Percentiles rank a stretch among this genome's conserved stretches.
Evolutionary conservation across 352 stramenopile species (phyloP).

Genomic region (Globisporangium cederbergense): DNA sequence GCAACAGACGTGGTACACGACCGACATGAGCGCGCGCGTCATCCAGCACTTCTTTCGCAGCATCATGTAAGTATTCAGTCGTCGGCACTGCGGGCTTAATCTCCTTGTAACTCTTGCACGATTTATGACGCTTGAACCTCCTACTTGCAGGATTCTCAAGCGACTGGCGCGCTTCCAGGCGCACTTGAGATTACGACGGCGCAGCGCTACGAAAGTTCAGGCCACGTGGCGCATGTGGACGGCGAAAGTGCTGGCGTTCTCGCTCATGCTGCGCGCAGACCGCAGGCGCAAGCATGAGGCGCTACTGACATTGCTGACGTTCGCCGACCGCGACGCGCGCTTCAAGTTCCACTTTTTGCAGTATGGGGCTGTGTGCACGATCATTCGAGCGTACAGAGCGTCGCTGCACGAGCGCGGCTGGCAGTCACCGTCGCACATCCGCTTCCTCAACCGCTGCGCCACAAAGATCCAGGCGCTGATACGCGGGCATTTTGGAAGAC

Average conservation of each 20-base stretch:
- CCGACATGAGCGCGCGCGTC: conserved; percentile 35
- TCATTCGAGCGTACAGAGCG: conserved; percentile 45
- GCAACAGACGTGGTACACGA: conserved; percentile 32
- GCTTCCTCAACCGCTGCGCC: conserved; percentile 35
- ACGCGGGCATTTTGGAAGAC: conserved; percentile 43
- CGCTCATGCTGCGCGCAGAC: conserved; percentile 35
- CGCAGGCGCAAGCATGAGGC: conserved; percentile 30
- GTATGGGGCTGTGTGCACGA: conserved; percentile 42
- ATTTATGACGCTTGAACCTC: not conserved
- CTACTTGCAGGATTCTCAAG: conserved; percentile 32
- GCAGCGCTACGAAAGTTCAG: conserved; percentile 56
- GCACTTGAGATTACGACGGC: conserved; percentile 30
- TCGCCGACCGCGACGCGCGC: conserved; percentile 10
- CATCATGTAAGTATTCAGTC: conserved; percentile 48
- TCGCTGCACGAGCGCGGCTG: conserved; percentile 53
- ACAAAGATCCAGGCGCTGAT: conserved; percentile 56
- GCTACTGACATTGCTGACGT: conserved; percentile 24
- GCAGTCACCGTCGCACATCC: conserved; percentile 48
- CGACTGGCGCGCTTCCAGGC: conserved; percentile 42
- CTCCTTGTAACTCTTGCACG: not conserved
- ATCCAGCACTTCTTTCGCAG: conserved; percentile 80
- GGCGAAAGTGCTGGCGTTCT: conserved; percentile 46
- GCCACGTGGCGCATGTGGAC: conserved; percentile 78
- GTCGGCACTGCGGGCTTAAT: not conserved
- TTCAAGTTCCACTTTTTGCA: conserved; percentile 42